Base-by-base conservation (phyloP, 1,284 basidiomycete species). In the Irpex sp. region DNA sequence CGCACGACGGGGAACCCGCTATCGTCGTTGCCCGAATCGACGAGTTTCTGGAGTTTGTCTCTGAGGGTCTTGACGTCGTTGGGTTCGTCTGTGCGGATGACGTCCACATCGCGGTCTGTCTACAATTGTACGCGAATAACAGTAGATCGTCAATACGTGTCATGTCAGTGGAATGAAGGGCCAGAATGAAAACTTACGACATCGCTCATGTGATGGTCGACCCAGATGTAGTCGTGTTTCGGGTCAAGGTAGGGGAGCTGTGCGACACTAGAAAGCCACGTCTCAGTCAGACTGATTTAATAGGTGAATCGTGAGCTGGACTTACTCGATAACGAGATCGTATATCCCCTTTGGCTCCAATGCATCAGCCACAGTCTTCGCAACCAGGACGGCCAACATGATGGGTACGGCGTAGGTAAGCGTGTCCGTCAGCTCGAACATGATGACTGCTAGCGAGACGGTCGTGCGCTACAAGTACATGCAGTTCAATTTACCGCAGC, bases 341-440 rank as follows among this genome's bases (percentile, higher is more conserved):
- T 98, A 97, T 61, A 97, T 96, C 9, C 94, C 94, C 74, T 96
- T 97, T 19, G 93, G 93, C 74, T 98, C 94, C 68, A 99, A 77
- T 5, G 90, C 91, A 74, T 98, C 95, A 13, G 93, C 94, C 2
- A 94, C 87, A 0, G 95, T 96, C 80, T 98, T 98, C 33, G 96
- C 95, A 5, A 96, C 90, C 35, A 98, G 82, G 4, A 98, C 86
- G 5, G 89, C 81, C 53, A 98, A 75, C 93, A 98, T 98, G 67
- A 98, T 89, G 1, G 97, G 97, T 0, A 97, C 91, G n/a, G 87
- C 92, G 74, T 98, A 98, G 3, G 93, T 95, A 66, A 99, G 78
- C 1, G 94, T 95, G 66, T 95, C 92, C 0, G 96, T 99, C 6
- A 33, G 31, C 31, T 33, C 31, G 31, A 33, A 33, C 31, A 98